Evolutionary conservation across 2,329 filamentous ascomycete genomes (phyloP).

Genomic region (Lecanoromycetidae sp.): DNA sequence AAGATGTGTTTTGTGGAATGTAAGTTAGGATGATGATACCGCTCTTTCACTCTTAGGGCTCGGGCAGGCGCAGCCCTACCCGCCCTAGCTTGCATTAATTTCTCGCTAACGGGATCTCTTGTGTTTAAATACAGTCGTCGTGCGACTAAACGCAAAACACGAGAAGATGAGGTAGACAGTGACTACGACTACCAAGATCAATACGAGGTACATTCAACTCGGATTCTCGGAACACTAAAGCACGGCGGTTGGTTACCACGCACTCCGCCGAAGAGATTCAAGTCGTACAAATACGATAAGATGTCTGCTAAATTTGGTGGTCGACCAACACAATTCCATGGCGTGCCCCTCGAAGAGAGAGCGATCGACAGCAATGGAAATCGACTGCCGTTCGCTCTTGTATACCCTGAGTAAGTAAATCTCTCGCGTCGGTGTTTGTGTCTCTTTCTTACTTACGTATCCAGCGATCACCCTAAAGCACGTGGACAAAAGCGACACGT

Average conservation of each 20-base stretch:
- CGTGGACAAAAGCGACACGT: slow-evolving; percentile 27
- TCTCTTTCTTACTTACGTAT: too few species aligned
- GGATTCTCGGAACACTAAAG: neutral
- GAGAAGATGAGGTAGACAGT: neutral
- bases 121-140: neutral
- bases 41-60: too few species aligned
- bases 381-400: slow-evolving; percentile 50
- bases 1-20: slow-evolving; percentile 2
- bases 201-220: neutral
- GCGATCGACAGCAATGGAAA: slow-evolving; percentile 47
- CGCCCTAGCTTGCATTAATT: too few species aligned
- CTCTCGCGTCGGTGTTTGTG: too few species aligned
- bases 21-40: too few species aligned
- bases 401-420: slow-evolving; percentile 45
- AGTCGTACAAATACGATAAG: neutral
- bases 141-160: neutral
- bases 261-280: neutral
- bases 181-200: neutral
- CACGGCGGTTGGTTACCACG: too few species aligned
- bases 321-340: slow-evolving; percentile 49
- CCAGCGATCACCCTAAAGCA: slow-evolving; percentile 18
- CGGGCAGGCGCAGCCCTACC: too few species aligned
- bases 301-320: slow-evolving; percentile 7
- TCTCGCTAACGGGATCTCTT: too few species aligned
- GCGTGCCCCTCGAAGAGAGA: slow-evolving; percentile 51